Conservation (phyloP, 1,284 basidiomycete species). For the Heterobasidion occidentale region DNA sequence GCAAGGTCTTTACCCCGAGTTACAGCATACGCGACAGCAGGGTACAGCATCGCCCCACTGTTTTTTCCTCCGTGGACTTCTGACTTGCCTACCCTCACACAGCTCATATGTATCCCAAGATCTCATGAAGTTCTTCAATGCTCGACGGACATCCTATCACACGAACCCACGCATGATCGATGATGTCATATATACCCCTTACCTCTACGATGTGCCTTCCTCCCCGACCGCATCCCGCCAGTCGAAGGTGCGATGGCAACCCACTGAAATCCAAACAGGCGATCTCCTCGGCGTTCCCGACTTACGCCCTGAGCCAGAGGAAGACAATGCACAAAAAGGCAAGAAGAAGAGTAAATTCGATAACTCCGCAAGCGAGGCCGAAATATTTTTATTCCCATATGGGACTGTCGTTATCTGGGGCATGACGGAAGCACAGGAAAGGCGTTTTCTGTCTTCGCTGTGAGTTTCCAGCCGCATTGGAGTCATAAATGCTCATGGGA, state of each 20-base stretch:
- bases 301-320: constrained; percentile 27
- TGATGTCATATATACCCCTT: constrained; percentile 81
- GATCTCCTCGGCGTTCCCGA: constrained; percentile 73
- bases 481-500: neutral
- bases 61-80: neutral
- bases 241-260: constrained; percentile 9
- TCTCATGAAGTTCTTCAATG: constrained; percentile 83
- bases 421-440: constrained; percentile 91
- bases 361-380: constrained; percentile 63
- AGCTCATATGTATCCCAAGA: constrained; percentile 85
- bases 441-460: constrained; percentile 82
- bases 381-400: constrained; percentile 92
- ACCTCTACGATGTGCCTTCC: constrained; percentile 53
- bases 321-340: constrained; percentile 12
- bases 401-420: constrained; percentile 96
- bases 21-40: constrained; percentile 92
- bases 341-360: constrained; percentile 58
- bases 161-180: constrained; percentile 79
- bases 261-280: constrained; percentile 24
- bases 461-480: constrained; percentile 31
- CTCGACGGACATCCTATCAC: constrained; percentile 73
- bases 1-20: constrained; percentile 91
- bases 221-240: constrained; percentile 11
- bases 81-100: neutral
- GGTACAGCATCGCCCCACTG: constrained; percentile 36